A percentile compares a stretch with the other conserved stretches of the same genome.
Evolutionary conservation across 106 monocot species (phyloP).

Genomic region (Posidonia australis): DNA sequence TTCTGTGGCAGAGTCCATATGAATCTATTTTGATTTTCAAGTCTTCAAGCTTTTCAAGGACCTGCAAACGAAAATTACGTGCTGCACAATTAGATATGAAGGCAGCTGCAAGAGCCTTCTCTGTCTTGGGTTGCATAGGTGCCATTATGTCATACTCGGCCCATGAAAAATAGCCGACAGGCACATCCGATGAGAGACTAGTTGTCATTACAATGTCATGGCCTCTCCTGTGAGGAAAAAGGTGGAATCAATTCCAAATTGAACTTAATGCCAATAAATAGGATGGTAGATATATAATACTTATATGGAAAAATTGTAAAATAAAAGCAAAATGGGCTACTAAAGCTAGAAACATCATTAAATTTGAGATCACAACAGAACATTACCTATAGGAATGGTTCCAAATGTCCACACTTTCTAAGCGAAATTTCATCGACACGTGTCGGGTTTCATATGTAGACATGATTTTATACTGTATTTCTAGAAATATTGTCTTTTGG

Average conservation of each 20-base stretch:
- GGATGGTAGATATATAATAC: too few relatives aligned
- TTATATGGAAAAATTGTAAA: too few relatives aligned
- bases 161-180: conserved; percentile 93
- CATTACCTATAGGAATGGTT: too few relatives aligned
- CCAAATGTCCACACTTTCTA: too few relatives aligned
- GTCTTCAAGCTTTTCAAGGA: conserved; percentile 57
- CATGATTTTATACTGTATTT: too few relatives aligned
- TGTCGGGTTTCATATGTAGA: too few relatives aligned
- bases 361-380: too few relatives aligned
- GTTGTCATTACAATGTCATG: conserved; percentile 78
- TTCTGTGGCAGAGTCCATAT: conserved; percentile 75
- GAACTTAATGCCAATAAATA: not conserved
- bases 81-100: conserved; percentile 91
- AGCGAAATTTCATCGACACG: too few relatives aligned
- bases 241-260: not conserved
- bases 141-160: conserved; percentile 96
- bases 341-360: too few relatives aligned
- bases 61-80: conserved; percentile 67
- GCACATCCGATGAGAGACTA: conserved; percentile 86
- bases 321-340: too few relatives aligned
- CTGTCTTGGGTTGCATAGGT: conserved; percentile 56
- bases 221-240: conserved; percentile 41
- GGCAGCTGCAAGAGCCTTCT: conserved; percentile 70
- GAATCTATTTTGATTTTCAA: conserved; percentile 61
- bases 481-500: too few relatives aligned